Conservation (phyloP, 768 basidiomycete genomes). For the Tulasnella sp. region DNA sequence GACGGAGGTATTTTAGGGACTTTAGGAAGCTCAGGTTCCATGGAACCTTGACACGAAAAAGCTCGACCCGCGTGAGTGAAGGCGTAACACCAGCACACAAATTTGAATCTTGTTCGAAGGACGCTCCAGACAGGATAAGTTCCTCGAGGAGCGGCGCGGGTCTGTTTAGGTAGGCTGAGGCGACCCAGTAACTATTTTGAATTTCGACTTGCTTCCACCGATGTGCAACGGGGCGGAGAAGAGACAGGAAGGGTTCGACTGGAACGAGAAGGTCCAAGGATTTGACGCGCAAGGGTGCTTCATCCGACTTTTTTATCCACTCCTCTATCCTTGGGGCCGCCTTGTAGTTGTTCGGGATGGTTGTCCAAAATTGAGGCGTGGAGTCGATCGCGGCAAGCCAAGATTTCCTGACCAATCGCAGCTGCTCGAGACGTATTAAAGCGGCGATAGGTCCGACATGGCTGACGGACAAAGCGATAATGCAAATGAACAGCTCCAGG, state of each 20-base stretch:
- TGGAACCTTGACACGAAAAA: not conserved
- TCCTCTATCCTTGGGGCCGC: not conserved
- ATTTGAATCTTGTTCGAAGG: not conserved
- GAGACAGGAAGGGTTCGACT: not conserved
- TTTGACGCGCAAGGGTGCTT: not conserved
- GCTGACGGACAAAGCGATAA: not conserved
- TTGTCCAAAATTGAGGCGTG: not conserved
- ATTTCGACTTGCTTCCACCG: not conserved
- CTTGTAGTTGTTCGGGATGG: not conserved
- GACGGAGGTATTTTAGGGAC: not conserved
- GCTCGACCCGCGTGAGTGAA: not conserved
- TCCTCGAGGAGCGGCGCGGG: not conserved
- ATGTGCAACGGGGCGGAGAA: not conserved
- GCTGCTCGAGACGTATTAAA: not conserved
- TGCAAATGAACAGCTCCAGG: not conserved
- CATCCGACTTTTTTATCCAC: not conserved
- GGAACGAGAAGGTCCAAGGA: not conserved
- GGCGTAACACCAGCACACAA: not conserved
- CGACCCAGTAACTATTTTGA: not conserved
- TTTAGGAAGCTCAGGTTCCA: not conserved
- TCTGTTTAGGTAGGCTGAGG: not conserved
- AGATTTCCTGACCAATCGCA: not conserved
- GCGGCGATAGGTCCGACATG: not conserved
- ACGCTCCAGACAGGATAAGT: not conserved
- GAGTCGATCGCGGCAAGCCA: not conserved